Base-by-base conservation (phyloP, 75 land plant species). In the Selaginella moellendorffii region DNA sequence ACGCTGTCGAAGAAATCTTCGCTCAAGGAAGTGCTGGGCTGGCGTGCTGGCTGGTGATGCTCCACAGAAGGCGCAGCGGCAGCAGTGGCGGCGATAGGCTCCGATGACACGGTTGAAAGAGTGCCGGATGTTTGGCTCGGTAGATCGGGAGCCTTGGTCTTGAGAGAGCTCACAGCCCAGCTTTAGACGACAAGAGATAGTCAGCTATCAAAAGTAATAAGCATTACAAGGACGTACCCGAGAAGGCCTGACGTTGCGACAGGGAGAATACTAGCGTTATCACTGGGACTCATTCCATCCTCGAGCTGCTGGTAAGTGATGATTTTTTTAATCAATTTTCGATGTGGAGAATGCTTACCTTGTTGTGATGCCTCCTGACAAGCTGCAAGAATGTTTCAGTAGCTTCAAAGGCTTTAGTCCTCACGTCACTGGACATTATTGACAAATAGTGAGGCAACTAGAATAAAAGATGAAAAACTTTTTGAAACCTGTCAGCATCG, bases 361-460 rank as follows among this genome's bases (percentile, higher is more conserved):
- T 56, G 59, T 19, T 56, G 24, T 8, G 5, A 19, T 56, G n/a
- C n/a, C n/a, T n/a, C n/a, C 18, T 10, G 51, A 46, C 51, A 10
- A 46, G 59, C 8, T 56, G 59, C 21, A 56, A 25, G 24, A 56
- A 56, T 9, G n/a, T 24, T 8, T 56, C 24, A 2, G 59, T 56
- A 2, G 24, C 59, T 56, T 56, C 23, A 56, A 56, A 19, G 5
- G 24, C 59, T 56, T 86, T 95, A 26, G 78, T 68, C 54, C 91
- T 78, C 64, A 95, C 99, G 78, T 84, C 91, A 60, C 99, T 93
- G 71, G n/a, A 71, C n/a, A n/a, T n/a, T n/a, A n/a, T n/a, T n/a
- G 26, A 5, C 5, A 21, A 53, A 52, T 31, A 8, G 14, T 36
- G 46, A 36, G 46, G 14, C 14, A 36, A 36, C 5, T 5, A 36